Percentiles rank a stretch among this genome's conserved stretches.
phyloP scores from a whole-genome alignment of 1,284 basidiomycete genomes.

The Erythrobasidium hasegawianum region DNA sequence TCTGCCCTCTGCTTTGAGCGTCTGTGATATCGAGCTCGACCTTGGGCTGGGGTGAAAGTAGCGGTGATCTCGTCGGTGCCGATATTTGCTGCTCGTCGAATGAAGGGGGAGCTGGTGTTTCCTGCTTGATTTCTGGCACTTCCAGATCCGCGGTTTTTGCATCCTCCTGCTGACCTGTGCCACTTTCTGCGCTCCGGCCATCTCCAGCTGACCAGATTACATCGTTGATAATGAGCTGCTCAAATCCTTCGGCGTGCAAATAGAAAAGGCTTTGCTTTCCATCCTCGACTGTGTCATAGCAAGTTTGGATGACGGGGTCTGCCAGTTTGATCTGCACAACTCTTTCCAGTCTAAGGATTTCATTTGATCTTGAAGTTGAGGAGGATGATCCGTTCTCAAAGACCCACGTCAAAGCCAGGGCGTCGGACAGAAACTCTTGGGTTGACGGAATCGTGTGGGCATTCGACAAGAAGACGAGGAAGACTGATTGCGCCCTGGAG shows the following conservation, averaged over 20 bases:
- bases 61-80: too few relatives aligned
- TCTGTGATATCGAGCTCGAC: too few relatives aligned
- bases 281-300: not conserved
- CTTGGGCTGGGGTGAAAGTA: too few relatives aligned
- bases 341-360: not conserved
- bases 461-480: not conserved
- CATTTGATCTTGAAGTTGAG: not conserved
- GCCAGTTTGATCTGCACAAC: not conserved
- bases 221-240: conserved; percentile 9
- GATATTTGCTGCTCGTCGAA: too few relatives aligned
- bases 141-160: not conserved
- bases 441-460: not conserved
- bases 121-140: not conserved
- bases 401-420: not conserved
- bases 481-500: not conserved
- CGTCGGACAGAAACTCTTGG: not conserved
- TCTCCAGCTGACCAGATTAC: not conserved
- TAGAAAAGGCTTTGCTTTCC: conserved; percentile 10
- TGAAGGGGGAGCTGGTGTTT: not conserved
- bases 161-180: not conserved
- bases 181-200: not conserved
- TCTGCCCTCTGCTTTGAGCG: too few relatives aligned
- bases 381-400: not conserved
- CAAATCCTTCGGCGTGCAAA: conserved; percentile 26
- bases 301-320: conserved; percentile 5